These are phyloP conservation scores for Talaromyces verruculosus DNA, from an alignment of 2,329 filamentous ascomycete genomes.

Conservation along the genomic window DNA sequence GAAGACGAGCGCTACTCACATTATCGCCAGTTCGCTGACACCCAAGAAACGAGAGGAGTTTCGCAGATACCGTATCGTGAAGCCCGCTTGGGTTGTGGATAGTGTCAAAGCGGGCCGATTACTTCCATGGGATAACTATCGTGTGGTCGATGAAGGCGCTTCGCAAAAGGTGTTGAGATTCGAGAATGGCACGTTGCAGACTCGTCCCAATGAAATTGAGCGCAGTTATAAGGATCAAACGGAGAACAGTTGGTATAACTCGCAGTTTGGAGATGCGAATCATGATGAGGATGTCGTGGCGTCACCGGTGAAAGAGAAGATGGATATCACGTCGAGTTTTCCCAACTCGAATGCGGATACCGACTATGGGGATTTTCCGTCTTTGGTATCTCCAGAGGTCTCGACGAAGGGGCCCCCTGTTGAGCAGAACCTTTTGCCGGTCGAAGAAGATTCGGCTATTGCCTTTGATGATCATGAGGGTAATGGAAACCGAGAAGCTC, in stretches of 20 bases:
- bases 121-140: slow-evolving; percentile 81
- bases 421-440: not conserved
- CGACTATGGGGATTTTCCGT: slow-evolving; percentile 44
- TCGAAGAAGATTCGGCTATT: not conserved
- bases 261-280: slow-evolving; percentile 57
- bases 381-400: slow-evolving; percentile 26
- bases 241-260: slow-evolving; percentile 77
- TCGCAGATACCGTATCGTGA: slow-evolving; percentile 82
- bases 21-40: slow-evolving; percentile 85
- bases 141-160: slow-evolving; percentile 79
- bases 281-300: slow-evolving; percentile 28
- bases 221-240: slow-evolving; percentile 78
- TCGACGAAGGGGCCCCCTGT: not conserved
- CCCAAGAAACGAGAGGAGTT: slow-evolving; percentile 94
- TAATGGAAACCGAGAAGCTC: not conserved
- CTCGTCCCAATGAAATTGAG: slow-evolving; percentile 61
- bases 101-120: slow-evolving; percentile 78
- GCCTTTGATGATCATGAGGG: not conserved
- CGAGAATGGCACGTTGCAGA: slow-evolving; percentile 63
- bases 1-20: slow-evolving; percentile 94
- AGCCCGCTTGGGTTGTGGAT: slow-evolving; percentile 90
- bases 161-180: slow-evolving; percentile 75
- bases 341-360: slow-evolving; percentile 30
- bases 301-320: slow-evolving; percentile 25
- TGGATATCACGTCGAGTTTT: slow-evolving; percentile 13